phyloP scores from a whole-genome alignment of 345 rosid species.

The Eucalyptus cladocalyx region DNA sequence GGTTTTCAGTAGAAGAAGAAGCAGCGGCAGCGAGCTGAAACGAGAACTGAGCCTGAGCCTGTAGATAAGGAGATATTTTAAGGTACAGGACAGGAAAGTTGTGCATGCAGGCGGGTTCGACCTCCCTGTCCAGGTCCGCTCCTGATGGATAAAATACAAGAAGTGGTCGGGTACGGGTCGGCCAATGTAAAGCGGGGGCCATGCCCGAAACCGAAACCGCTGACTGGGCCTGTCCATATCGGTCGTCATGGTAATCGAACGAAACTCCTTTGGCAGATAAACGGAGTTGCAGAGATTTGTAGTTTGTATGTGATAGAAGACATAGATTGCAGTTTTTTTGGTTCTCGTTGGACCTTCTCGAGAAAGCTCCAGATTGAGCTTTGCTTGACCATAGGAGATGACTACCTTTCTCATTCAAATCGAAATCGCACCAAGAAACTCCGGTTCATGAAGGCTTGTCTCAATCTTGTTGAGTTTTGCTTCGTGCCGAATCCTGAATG shows the following conservation, averaged over 20 bases:
- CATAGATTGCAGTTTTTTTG: background rate
- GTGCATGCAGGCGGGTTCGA: background rate
- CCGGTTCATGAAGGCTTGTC: too few species aligned
- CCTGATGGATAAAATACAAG: background rate
- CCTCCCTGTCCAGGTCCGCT: background rate
- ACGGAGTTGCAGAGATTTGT: background rate
- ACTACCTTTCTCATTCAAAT: too few species aligned
- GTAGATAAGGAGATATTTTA: background rate
- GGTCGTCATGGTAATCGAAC: background rate
- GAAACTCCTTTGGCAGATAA: background rate
- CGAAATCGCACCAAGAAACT: background rate
- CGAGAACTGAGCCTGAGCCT: background rate
- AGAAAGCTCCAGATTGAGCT: too few species aligned
- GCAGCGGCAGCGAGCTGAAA: background rate
- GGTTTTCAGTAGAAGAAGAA: background rate
- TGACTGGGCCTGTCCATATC: background rate
- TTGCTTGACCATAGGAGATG: too few species aligned
- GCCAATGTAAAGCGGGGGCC: background rate
- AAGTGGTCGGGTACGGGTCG: background rate
- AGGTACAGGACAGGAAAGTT: background rate
- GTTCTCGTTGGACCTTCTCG: background rate
- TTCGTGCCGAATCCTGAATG: background rate
- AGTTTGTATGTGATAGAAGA: background rate
- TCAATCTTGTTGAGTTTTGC: background rate
- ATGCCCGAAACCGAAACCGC: background rate